Percentiles rank a stretch among this genome's conserved stretches.
These are phyloP conservation scores for Parathielavia hyrcaniae DNA, from an alignment of 495 filamentous ascomycete species.

Conservation along the genomic window DNA sequence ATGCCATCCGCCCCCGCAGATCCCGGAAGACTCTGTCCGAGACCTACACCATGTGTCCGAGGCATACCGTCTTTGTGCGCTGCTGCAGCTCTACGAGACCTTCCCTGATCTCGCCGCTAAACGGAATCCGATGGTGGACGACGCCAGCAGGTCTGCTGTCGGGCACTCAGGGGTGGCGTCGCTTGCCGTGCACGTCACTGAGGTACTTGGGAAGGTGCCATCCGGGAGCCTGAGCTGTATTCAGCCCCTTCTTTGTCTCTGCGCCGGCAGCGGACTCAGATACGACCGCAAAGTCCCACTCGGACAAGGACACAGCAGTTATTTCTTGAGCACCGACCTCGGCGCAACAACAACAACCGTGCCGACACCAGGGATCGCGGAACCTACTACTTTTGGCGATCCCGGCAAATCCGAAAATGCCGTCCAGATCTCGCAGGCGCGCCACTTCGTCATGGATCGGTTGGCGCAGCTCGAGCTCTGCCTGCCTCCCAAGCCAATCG, in stretches of 20 bases:
- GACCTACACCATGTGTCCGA: constrained; percentile 25
- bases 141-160: constrained; percentile 14
- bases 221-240: constrained; percentile 27
- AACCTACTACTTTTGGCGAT: neutral
- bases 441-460: constrained; percentile 26
- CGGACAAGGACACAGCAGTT: constrained; percentile 13
- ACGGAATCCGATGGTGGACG: constrained; percentile 20
- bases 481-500: constrained; percentile 33
- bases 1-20: neutral
- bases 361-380: neutral
- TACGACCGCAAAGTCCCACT: constrained; percentile 26
- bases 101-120: constrained; percentile 30
- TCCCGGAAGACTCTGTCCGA: neutral
- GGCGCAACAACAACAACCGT: neutral
- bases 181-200: constrained; percentile 25
- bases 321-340: constrained; percentile 19
- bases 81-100: constrained; percentile 32
- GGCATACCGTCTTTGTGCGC: constrained; percentile 30
- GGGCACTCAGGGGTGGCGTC: constrained; percentile 29
- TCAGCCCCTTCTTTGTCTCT: constrained; percentile 33
- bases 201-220: constrained; percentile 24
- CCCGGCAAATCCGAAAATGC: constrained; percentile 16
- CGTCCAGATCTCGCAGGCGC: constrained; percentile 26
- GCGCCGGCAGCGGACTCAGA: constrained; percentile 31
- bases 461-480: constrained; percentile 28